Base-by-base conservation (phyloP, 768 basidiomycete species). In the Termitomyces sp. region DNA sequence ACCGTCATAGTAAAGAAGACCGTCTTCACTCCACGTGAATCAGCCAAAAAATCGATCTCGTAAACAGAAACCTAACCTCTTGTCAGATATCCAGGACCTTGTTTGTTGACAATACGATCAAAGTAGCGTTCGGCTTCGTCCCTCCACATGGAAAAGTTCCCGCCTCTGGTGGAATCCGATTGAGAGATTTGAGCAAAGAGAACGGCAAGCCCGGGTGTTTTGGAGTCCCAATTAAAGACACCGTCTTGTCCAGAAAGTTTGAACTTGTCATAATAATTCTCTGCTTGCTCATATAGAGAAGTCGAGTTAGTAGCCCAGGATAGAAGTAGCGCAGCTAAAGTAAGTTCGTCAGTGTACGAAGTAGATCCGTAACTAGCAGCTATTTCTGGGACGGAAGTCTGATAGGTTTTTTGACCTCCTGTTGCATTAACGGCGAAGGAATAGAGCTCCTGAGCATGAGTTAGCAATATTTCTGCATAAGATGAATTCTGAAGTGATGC, bases 201-300 rank as follows among this genome's bases (percentile, higher is more conserved):
- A 20, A 95, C 81, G 42, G 84, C 80, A 0, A 92, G 66, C 2
- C 86, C 94, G 1, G 92, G 88, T 1, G 81, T 83, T 69, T 91
- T 89, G 3, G 83, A 81, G 67, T 94, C 94, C 94, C 94, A 98
- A 68, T 94, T 94, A 72, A 94, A 90, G 5, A 88, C 84, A 2
- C 75, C 71, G 46, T 85, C 72, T 34, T 78, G 73, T 1, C 76
- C 75, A 2, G 71, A 69, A 0, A 95, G 75, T 24, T 76, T 69
- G 65, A 82, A 89, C 33, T 81, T 72, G 10, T 72, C 65, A 68
- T 85, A 93, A 66, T 82, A 83, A 7, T 73, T 68, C 66, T 83
- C 77, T 1, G 90, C 90, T 58, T 90, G 81, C 22, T 77, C 66
- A 64, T 85, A 92, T 54, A 81, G 75, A 3, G 75, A 69, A 9